phyloP scores from a whole-genome alignment of 805 yeast species.

The Candida xyloterini region DNA sequence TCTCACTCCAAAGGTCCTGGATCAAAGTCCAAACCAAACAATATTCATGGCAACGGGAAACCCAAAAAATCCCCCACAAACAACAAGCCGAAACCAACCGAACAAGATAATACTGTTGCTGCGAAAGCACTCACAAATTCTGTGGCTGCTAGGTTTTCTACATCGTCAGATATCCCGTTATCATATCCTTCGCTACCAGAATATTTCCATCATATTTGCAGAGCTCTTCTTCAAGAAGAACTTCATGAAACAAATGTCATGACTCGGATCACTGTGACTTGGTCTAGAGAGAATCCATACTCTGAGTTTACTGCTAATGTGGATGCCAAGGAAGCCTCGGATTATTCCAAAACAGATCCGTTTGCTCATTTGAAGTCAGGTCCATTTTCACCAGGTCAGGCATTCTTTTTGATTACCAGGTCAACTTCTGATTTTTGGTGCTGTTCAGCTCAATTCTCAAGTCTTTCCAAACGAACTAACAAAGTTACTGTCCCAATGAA shows the following conservation, averaged over 20 bases:
- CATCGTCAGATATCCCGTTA: constrained; percentile 21
- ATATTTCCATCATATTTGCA: constrained; percentile 58
- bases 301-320: constrained; percentile 42
- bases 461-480: constrained; percentile 2
- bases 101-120: background rate
- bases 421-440: constrained; percentile 48
- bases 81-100: background rate
- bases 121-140: background rate
- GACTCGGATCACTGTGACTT: constrained; percentile 42
- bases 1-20: background rate
- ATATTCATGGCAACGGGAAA: background rate
- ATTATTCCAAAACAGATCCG: constrained; percentile 47
- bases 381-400: constrained; percentile 59
- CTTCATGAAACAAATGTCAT: constrained; percentile 44
- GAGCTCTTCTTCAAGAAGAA: constrained; percentile 63
- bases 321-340: constrained; percentile 46
- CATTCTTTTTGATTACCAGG: constrained; percentile 45
- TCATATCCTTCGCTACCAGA: constrained; percentile 46
- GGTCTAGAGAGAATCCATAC: constrained; percentile 37
- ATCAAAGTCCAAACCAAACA: background rate
- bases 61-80: background rate
- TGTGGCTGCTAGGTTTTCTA: background rate
- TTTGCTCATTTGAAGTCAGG: constrained; percentile 51
- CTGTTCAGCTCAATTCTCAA: constrained; percentile 44
- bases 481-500: constrained; percentile 43